Conservation (phyloP, 1,284 basidiomycete species). For the Apiotrichum porosum region DNA sequence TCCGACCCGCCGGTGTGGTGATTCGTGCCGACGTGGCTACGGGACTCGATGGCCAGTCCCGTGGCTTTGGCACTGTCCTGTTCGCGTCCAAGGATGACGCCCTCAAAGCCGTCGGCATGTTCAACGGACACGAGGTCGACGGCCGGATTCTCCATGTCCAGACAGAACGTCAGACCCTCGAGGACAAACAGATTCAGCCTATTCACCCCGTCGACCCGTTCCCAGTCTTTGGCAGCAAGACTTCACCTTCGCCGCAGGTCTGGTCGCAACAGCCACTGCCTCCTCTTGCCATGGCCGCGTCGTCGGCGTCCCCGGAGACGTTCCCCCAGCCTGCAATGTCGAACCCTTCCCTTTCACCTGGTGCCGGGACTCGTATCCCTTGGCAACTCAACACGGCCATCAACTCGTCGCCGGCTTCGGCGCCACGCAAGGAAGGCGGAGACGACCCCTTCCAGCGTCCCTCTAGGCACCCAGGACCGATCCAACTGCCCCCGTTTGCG, state of each 20-base stretch:
- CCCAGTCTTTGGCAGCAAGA: conserved; percentile 6
- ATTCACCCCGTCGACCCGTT: conserved; percentile 17
- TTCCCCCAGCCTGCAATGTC: not conserved
- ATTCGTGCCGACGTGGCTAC: conserved; percentile 83
- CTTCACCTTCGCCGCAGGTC: conserved; percentile 3
- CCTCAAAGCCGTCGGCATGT: conserved; percentile 74
- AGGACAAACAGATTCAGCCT: conserved; percentile 18
- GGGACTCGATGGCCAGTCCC: conserved; percentile 74
- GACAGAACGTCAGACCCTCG: conserved; percentile 35
- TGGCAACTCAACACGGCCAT: conserved; percentile 25
- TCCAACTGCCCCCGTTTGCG: conserved; percentile 40
- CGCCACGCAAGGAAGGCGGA: not conserved
- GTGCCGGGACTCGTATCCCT: conserved; percentile 10
- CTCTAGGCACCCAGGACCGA: conserved; percentile 38
- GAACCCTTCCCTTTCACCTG: conserved; percentile 1
- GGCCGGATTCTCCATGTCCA: conserved; percentile 41
- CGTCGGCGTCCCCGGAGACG: not conserved
- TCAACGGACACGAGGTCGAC: conserved; percentile 60
- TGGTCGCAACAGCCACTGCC: conserved; percentile 1
- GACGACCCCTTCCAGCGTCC: not conserved
- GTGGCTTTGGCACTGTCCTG: conserved; percentile 82
- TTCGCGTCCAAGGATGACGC: conserved; percentile 82
- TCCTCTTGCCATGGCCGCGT: not conserved
- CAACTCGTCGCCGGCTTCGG: too few relatives aligned
- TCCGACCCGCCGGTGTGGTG: conserved; percentile 79